Conservation (phyloP, 371 early-diverging fungal species). For the Rhizopus sp. region DNA sequence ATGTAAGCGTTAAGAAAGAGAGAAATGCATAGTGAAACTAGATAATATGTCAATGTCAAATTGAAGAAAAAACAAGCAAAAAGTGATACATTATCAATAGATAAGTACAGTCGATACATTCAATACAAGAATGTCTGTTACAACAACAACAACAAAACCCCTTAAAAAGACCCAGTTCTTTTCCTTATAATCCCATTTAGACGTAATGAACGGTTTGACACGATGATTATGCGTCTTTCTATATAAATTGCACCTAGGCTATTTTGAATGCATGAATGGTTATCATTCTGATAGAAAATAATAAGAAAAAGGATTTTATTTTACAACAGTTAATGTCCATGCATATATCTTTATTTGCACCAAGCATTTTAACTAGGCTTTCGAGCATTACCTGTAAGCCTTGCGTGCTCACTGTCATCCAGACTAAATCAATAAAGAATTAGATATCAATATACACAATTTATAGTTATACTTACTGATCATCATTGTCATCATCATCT, state of each 20-base stretch:
- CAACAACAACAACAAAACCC: too few relatives aligned
- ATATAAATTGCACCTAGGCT: too few relatives aligned
- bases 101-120: too few relatives aligned
- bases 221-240: too few relatives aligned
- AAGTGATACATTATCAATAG: too few relatives aligned
- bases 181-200: background rate
- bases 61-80: too few relatives aligned
- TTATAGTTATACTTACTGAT: conserved; percentile 37
- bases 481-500: conserved; percentile 38
- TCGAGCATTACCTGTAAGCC: conserved; percentile 42
- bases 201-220: too few relatives aligned
- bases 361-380: background rate
- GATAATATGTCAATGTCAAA: too few relatives aligned
- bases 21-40: too few relatives aligned
- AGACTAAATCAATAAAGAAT: conserved; percentile 23
- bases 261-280: background rate
- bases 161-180: too few relatives aligned
- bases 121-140: too few relatives aligned
- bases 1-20: too few relatives aligned
- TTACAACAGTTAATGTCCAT: conserved; percentile 9
- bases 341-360: conserved; percentile 3
- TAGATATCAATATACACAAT: background rate
- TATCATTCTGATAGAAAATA: background rate
- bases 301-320: background rate
- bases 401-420: conserved; percentile 41